Evolutionary conservation across 2,329 filamentous ascomycete genomes (phyloP).

Genomic region (Thermothelomyces thermophilus): DNA sequence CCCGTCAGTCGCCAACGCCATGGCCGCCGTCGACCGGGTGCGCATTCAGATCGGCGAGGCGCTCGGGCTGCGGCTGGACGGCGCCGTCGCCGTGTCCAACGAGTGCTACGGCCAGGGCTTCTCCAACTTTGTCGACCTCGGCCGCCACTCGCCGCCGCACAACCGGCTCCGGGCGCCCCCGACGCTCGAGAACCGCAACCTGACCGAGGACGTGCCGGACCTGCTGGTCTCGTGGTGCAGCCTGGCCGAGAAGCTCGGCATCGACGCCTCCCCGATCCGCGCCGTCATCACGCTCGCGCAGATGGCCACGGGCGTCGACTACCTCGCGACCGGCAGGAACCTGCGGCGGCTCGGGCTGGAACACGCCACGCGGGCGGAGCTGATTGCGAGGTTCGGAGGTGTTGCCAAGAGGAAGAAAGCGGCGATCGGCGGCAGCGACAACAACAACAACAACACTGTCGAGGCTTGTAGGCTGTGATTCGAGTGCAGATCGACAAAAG

Average conservation of each 20-base stretch:
- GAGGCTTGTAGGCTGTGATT: neutral
- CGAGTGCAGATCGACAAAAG: too few relatives aligned
- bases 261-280: neutral
- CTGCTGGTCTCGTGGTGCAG: neutral
- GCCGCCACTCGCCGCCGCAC: neutral
- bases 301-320: neutral
- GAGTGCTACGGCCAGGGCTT: conserved; percentile 6
- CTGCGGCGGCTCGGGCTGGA: neutral
- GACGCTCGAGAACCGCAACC: neutral
- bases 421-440: too few relatives aligned
- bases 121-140: neutral
- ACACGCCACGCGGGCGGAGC: neutral
- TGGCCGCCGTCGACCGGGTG: conserved; percentile 2
- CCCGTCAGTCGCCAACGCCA: conserved; percentile 1
- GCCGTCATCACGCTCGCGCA: neutral
- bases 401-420: neutral
- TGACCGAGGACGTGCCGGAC: conserved; percentile 6
- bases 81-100: conserved; percentile 3
- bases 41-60: conserved; percentile 1
- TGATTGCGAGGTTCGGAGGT: neutral
- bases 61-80: neutral
- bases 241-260: neutral
- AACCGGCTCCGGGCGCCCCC: neutral
- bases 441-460: neutral
- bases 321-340: neutral